These are phyloP conservation scores for Microdochium nivale DNA, from an alignment of 2,329 filamentous ascomycete genomes.

Conservation along the genomic window DNA sequence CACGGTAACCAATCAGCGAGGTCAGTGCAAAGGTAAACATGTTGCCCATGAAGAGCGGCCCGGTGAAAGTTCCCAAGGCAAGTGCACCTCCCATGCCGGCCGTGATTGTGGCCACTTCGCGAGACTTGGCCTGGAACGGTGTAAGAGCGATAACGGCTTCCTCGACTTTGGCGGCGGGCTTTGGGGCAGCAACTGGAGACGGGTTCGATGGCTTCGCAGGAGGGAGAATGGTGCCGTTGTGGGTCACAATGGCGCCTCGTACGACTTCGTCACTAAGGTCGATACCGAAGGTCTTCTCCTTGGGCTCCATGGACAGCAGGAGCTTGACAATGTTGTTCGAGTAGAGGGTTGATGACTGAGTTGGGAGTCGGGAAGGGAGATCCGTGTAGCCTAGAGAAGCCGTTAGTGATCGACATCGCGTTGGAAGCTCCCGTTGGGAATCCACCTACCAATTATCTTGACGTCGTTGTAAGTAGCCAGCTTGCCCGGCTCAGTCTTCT, in stretches of 20 bases:
- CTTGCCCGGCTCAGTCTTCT: conserved; percentile 68
- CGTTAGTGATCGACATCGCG: conserved; percentile 12
- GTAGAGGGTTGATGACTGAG: conserved; percentile 83
- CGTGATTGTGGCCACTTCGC: conserved; percentile 67
- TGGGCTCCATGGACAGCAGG: conserved; percentile 70
- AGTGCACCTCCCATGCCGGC: conserved; percentile 70
- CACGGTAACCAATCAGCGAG: conserved; percentile 78
- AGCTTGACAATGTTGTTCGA: conserved; percentile 93
- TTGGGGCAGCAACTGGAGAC: conserved; percentile 40
- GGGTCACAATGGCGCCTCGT: conserved; percentile 73
- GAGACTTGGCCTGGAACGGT: conserved; percentile 71
- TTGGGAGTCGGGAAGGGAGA: conserved; percentile 75
- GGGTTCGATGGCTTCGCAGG: conserved; percentile 61
- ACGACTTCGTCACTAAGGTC: conserved; percentile 81
- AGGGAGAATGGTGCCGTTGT: conserved; percentile 67
- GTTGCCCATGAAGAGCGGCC: conserved; percentile 81
- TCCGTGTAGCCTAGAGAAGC: conserved; percentile 63
- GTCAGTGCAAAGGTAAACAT: conserved; percentile 78
- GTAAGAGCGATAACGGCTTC: conserved; percentile 59
- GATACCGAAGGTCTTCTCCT: conserved; percentile 70
- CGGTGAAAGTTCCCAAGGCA: conserved; percentile 71
- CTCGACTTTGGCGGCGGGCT: conserved; percentile 31
- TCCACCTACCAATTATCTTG: conserved; percentile 64
- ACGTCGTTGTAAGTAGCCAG: conserved; percentile 66
- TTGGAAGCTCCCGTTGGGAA: not conserved